phyloP scores from a whole-genome alignment of 306 rosid species.

The Cajanus cajan region DNA sequence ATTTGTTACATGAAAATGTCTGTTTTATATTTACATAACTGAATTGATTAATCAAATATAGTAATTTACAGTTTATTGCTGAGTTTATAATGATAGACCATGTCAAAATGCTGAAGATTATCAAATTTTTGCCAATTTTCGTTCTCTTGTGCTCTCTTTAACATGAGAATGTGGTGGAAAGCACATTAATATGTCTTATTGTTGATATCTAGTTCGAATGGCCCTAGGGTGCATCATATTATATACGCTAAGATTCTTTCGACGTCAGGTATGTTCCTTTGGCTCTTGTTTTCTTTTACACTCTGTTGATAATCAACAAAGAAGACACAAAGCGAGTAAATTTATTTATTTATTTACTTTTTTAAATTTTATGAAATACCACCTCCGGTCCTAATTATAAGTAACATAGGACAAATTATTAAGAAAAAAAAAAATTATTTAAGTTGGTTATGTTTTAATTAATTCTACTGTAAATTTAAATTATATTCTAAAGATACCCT shows the following conservation, averaged over 20 bases:
- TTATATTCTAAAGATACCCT: too few species aligned
- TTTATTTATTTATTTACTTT: not conserved
- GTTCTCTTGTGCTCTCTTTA: not conserved
- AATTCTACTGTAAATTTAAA: too few species aligned
- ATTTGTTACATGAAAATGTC: not conserved
- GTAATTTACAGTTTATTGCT: not conserved
- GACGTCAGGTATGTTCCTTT: conserved; percentile 57
- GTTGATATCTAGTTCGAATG: conserved; percentile 66
- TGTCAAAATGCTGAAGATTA: not conserved
- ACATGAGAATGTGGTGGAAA: not conserved
- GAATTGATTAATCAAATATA: not conserved
- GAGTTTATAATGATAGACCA: not conserved
- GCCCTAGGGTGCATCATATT: conserved; percentile 67
- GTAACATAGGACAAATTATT: too few species aligned
- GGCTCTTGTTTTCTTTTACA: not conserved
- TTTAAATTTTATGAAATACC: too few species aligned
- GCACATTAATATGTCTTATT: conserved; percentile 14
- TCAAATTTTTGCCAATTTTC: not conserved
- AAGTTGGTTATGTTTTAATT: too few species aligned
- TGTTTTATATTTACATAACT: not conserved
- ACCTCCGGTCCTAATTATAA: too few species aligned
- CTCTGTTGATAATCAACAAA: not conserved
- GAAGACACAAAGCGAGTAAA: not conserved
- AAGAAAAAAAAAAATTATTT: too few species aligned
- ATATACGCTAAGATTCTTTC: conserved; percentile 66